Evolutionary conservation across 1,284 basidiomycete species (phyloP).

Genomic region (Marasmius tenuissimus): DNA sequence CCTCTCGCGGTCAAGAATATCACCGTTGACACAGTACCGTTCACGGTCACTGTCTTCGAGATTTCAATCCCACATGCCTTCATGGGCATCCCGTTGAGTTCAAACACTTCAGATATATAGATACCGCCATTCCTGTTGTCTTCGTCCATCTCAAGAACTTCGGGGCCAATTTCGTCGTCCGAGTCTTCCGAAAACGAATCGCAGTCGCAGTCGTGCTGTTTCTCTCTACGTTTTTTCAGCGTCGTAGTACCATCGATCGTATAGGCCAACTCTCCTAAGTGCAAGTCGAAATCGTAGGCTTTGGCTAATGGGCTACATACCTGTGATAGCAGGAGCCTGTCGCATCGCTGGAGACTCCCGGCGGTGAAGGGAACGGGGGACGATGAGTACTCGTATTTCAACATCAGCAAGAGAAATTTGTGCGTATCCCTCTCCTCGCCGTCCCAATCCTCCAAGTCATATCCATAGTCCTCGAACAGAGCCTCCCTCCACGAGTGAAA

Average conservation of each 20-base stretch:
- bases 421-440: background rate
- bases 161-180: background rate
- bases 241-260: background rate
- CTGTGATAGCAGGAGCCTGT: constrained; percentile 6
- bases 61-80: background rate
- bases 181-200: background rate
- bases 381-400: background rate
- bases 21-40: background rate
- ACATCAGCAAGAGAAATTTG: background rate
- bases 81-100: constrained; percentile 10
- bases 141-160: constrained; percentile 6
- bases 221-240: background rate
- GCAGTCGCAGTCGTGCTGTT: background rate
- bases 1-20: background rate
- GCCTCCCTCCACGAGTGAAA: constrained; percentile 7
- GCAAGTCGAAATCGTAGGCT: constrained; percentile 7
- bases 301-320: constrained; percentile 9
- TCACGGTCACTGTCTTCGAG: background rate
- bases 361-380: constrained; percentile 2
- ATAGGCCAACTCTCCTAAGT: constrained; percentile 1
- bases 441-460: too few relatives aligned
- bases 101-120: background rate
- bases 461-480: background rate
- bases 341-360: background rate
- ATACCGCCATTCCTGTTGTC: background rate